Base-by-base conservation (phyloP, 352 stramenopile genomes). In the Plasmopara muralis region DNA sequence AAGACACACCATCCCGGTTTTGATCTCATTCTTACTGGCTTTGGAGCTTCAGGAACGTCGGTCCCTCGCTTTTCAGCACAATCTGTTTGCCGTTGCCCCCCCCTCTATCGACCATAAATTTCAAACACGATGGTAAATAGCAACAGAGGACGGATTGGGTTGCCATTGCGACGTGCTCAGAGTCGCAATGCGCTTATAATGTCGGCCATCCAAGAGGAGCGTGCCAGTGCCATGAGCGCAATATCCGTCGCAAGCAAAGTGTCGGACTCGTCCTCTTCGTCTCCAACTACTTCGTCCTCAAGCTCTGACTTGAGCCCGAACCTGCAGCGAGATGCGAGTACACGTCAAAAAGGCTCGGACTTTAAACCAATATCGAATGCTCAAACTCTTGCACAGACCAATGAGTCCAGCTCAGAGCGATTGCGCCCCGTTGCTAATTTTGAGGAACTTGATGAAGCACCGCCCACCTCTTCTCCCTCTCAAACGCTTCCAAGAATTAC, bases 151-250 rank as follows among this genome's bases (percentile, higher is more conserved):
- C 56, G 31, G 13, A 69, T 69, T 30, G 61, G 61, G 14, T 57
- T 69, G 39, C 61, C 61, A 3, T 33, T 69, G 18, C 30, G 48
- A 10, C 61, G 52, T 29, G 53, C 50, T 7, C 47, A 59, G 15
- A 63, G 43, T 49, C 61, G 61, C 47, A 66, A 59, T 66, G 57
- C 57, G 39, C 57, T 69, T 20, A 57, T 53, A 43, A 66, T 69
- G 61, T 69, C 61, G 16, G 61, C 57, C 10, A 69, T 69, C 20
- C 47, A 69, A 34, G 61, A 69, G 33, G 61, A 69, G 35, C 54
- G 49, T 14, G 45, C 50, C 37, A 57, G 39, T 52, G 6, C 62
- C 18, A 47, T 66, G 3, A 48, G 44, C 0, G 39, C 40, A 25
- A 38, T 52, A 14, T 31, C 56, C 15, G 31, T 50, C 3, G 42